A percentile compares a stretch with the other conserved stretches of the same genome.
These are phyloP conservation scores for Nitzschia palea DNA, from an alignment of 108 stramenopile species.

Conservation along the genomic window DNA sequence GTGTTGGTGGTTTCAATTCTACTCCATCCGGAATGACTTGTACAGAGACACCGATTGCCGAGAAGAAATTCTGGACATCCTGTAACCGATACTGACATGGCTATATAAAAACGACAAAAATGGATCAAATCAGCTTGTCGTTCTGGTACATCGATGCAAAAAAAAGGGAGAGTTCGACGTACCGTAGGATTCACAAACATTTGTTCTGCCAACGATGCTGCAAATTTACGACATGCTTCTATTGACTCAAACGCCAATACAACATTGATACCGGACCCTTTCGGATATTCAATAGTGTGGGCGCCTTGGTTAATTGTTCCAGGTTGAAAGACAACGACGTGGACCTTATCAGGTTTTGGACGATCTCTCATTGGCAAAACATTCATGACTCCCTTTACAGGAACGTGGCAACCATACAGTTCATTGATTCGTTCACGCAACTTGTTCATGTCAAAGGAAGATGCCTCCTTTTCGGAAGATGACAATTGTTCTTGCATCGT, in stretches of 20 bases:
- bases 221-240: slow-evolving; percentile 49
- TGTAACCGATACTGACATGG: slow-evolving; percentile 7
- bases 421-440: slow-evolving; percentile 30
- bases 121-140: no score
- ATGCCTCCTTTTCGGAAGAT: no score
- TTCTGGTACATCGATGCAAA: no score
- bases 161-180: no score
- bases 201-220: slow-evolving; percentile 36
- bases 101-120: no score
- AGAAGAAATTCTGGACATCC: slow-evolving; percentile 13
- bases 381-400: background rate
- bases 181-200: slow-evolving; percentile 38
- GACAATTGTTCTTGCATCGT: no score
- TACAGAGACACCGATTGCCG: slow-evolving; percentile 26
- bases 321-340: slow-evolving; percentile 50
- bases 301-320: slow-evolving; percentile 29
- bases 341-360: slow-evolving; percentile 19
- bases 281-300: slow-evolving; percentile 55
- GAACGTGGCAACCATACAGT: slow-evolving; percentile 21
- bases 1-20: slow-evolving; percentile 20
- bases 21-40: slow-evolving; percentile 32
- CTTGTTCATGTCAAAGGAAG: slow-evolving; percentile 23
- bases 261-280: slow-evolving; percentile 51
- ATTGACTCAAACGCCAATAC: slow-evolving; percentile 51
- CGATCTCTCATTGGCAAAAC: background rate